Evolutionary conservation across 805 yeast species (phyloP).

Genomic region (Barnettozyma sucrosica): DNA sequence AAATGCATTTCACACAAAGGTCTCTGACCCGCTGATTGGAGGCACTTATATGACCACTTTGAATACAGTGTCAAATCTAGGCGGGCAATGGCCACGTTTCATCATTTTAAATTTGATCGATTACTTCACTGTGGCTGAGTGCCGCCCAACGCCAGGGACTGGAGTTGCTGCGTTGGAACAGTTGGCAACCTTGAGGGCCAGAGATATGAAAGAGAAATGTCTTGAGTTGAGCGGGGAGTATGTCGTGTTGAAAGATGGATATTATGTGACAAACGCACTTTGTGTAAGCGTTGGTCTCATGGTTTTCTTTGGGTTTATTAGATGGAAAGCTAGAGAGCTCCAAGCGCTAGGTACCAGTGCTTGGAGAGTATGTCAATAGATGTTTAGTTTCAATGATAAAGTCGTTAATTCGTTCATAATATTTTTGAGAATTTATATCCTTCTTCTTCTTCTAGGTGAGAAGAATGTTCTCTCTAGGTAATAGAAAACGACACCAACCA

Average conservation of each 20-base stretch:
- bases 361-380: slow-evolving; percentile 50
- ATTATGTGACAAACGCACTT: slow-evolving; percentile 66
- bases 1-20: slow-evolving; percentile 89
- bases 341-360: slow-evolving; percentile 69
- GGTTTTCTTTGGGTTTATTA: slow-evolving; percentile 62
- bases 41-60: slow-evolving; percentile 97
- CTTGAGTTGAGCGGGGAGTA: slow-evolving; percentile 46
- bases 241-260: slow-evolving; percentile 63
- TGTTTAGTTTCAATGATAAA: background rate
- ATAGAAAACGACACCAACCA: slow-evolving; percentile 37
- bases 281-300: slow-evolving; percentile 65
- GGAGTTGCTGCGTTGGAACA: slow-evolving; percentile 40
- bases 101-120: slow-evolving; percentile 77
- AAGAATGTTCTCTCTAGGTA: slow-evolving; percentile 24
- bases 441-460: background rate
- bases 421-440: background rate
- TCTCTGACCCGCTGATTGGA: slow-evolving; percentile 93
- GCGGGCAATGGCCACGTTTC: slow-evolving; percentile 97
- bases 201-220: slow-evolving; percentile 1
- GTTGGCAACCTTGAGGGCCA: background rate
- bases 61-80: slow-evolving; percentile 86
- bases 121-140: slow-evolving; percentile 60
- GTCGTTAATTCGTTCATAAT: background rate
- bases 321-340: slow-evolving; percentile 51
- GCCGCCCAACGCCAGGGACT: slow-evolving; percentile 30